Evolutionary conservation across 2,329 filamentous ascomycete genomes (phyloP), one percentile per base, ranked within the genome.

Genomic region (Fusarium subglutinans): DNA sequence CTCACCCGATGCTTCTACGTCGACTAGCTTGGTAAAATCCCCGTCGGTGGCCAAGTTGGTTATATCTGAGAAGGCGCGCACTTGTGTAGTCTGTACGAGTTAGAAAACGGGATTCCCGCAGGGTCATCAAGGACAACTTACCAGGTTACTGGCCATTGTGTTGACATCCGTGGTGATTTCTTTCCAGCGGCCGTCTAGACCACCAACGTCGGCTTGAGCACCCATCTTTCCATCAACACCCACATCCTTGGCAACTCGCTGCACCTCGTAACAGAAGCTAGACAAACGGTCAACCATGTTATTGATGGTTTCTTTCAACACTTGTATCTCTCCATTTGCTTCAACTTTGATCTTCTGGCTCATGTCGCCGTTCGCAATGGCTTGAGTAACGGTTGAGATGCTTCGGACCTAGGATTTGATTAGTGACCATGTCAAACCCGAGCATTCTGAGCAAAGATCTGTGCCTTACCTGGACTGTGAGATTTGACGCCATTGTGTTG

Each of bases 171-270:
- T 96, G 0, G 96, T 98, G 78, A 99, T 98, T 82, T 99, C 96
- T 81, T 98, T 98, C 96, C 96, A 99, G 62, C 95, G 91, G 72
- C 96, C 96, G 77, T 95, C 94, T 67, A 98, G 92, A 66, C 95
- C 95, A 74, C 94, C 94, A 57, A 98, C 94, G 81, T 98, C 95
- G 70, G 96, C 96, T 82, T 99, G 96, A 24, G 96, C 96, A 78
- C 96, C 96, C 94, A 99, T 98, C 86, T 98, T 98, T 72, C 96
- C 96, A 79, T 98, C 96, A 59, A 98, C 96, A 75, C 96, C 96
- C 76, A 98, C 96, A 82, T 98, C 96, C 79, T 96, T 95, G 66
- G 96, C 96, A 37, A 99, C 96, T 77, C 95, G 90, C 84, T 98
- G 96, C 73, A 99, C 93, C 80, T 98, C 95, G 76, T 97, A 95